These are phyloP conservation scores for Colletotrichum magnum DNA, from an alignment of 2,329 filamentous ascomycete species.

Conservation along the genomic window DNA sequence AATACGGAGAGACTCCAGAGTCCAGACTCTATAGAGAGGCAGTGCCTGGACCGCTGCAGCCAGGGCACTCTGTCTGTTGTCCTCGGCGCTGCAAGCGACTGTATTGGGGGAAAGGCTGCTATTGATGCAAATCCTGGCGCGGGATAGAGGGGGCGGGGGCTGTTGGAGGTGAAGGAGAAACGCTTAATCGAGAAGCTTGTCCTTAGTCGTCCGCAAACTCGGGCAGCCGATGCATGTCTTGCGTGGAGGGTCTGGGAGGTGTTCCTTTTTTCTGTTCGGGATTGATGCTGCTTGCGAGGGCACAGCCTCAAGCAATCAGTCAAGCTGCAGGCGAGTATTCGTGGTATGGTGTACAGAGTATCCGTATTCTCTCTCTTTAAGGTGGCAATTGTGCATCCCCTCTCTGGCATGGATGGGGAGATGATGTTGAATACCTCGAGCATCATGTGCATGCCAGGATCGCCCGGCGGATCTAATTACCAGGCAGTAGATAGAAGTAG, in stretches of 20 bases:
- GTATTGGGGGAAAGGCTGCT: neutral
- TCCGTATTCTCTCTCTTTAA: too few species aligned
- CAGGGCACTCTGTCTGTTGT: neutral
- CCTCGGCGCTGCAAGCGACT: slow-evolving; percentile 1
- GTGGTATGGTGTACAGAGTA: too few species aligned
- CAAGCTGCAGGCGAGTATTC: neutral
- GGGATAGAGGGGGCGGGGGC: slow-evolving; percentile 9
- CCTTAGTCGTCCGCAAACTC: slow-evolving; percentile 27
- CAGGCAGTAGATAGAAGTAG: neutral
- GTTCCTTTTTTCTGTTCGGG: slow-evolving; percentile 16
- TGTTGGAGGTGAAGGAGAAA: slow-evolving; percentile 15
- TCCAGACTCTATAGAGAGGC: slow-evolving; percentile 1
- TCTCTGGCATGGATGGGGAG: slow-evolving; percentile 13
- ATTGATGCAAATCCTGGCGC: slow-evolving; percentile 2
- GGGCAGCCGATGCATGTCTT: slow-evolving; percentile 19
- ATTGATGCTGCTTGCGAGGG: slow-evolving; percentile 11
- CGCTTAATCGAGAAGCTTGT: slow-evolving; percentile 38
- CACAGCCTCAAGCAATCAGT: slow-evolving; percentile 37
- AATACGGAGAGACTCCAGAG: neutral
- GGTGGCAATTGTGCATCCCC: neutral
- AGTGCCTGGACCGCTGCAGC: slow-evolving; percentile 4
- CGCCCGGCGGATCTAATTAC: neutral
- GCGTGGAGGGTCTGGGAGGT: slow-evolving; percentile 25
- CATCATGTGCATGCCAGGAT: slow-evolving; percentile 12
- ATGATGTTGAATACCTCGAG: slow-evolving; percentile 22